Base-by-base conservation (phyloP, 805 yeast species). In the Starmerella vaccinii region DNA sequence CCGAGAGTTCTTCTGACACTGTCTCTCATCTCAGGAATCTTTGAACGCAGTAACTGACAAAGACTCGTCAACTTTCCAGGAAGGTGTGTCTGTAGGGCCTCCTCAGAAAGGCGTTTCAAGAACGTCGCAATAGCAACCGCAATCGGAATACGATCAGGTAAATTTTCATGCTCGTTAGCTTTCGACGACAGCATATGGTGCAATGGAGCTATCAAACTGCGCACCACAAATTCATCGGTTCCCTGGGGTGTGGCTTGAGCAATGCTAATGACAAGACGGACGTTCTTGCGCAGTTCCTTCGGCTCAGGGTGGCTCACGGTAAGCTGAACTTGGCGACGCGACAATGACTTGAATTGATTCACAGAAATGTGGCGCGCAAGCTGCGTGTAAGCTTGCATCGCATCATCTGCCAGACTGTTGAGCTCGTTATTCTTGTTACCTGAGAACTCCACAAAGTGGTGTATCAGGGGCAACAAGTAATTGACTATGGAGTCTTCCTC, bases 1-100 rank as follows among this genome's bases (percentile, higher is more conserved):
- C 85, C 80, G 47, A 92, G 69, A 18, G 82, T 78, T 54, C 80
- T 82, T 61, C 98, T 76, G 9, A 85, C 82, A 1, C 86, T 78
- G 61, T 92, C 96, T 68, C 98, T 80, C 37, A 89, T 71, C 53
- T 84, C 95, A 64, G 87, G 95, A 3, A 89, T 77, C 62, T 86
- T 78, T 24, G 92, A 78, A 57, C 96, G 75, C 64, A 92, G 71
- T 27, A 86, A 82, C 63, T 90, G 97, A 64, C 96, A 88, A n/a
- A 88, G 74, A 56, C 80, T 78, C 0, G 96, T 84, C 56, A 92
- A 71, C 12, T 84, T 75, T 22, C 94, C 92, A 0, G 97, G 95
- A 22, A 92, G 72, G 46, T 80, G 77, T 4, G 71, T 61, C 18
- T 74, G 75, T 24, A 84, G 69, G 22, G 71, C 69, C 1, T 77